A percentile compares a stretch with the other conserved stretches of the same genome.
Conservation (phyloP, 23 red algal genomes). For the Gracilaria gracilis region DNA sequence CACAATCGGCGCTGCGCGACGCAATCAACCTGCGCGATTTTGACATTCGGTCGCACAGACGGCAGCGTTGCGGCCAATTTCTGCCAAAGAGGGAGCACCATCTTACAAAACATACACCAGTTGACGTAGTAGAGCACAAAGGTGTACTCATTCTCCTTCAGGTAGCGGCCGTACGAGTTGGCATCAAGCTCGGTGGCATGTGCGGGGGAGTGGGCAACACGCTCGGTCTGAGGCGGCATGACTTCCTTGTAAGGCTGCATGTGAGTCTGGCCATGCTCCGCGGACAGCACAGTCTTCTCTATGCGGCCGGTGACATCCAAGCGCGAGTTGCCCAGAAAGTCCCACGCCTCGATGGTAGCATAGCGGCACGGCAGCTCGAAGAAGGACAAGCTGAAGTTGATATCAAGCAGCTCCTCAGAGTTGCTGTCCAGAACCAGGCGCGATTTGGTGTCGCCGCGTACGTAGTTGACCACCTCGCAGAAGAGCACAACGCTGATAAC, state of each 20-base stretch:
- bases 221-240: constrained; percentile 12
- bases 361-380: constrained; percentile 81
- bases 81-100: constrained; percentile 57
- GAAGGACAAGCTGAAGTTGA: constrained; percentile 74
- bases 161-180: constrained; percentile 27
- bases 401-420: constrained; percentile 44
- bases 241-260: constrained; percentile 31
- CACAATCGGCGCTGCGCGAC: constrained; percentile 39
- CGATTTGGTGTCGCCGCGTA: constrained; percentile 70
- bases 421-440: constrained; percentile 71
- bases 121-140: constrained; percentile 75
- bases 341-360: constrained; percentile 75
- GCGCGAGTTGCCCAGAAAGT: constrained; percentile 74
- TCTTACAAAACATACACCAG: constrained; percentile 62
- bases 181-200: constrained; percentile 43
- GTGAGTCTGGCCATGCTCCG: constrained; percentile 45
- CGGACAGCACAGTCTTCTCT: constrained; percentile 40
- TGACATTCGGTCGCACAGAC: constrained; percentile 48
- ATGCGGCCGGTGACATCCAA: constrained; percentile 63
- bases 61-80: constrained; percentile 48
- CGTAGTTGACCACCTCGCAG: constrained; percentile 72
- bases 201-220: constrained; percentile 8
- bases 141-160: constrained; percentile 72
- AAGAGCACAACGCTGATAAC: constrained; percentile 67
- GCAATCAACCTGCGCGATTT: constrained; percentile 74